Base-by-base conservation (phyloP, 1,139 yeast species). In the Geotrichum candidum region DNA sequence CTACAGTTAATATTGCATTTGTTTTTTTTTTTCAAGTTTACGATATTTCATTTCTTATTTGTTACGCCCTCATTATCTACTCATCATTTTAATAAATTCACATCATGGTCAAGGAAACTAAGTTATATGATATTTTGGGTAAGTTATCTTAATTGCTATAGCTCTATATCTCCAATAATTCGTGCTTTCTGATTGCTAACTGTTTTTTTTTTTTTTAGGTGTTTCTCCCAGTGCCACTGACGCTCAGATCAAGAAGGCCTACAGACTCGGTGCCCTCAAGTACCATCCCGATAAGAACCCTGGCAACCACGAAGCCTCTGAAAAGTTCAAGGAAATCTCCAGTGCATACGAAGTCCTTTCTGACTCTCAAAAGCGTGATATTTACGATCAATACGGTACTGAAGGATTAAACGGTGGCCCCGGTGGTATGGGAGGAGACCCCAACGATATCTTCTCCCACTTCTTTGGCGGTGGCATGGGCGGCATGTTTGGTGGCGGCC, bases 391-490 rank as follows among this genome's bases (percentile, higher is more conserved):
- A 68, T 90, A 85, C 73, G 99, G 99, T 75, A 88, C 87, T 74
- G 97, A 91, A 72, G 99, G 99, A 61, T 81, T 94, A 70, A 82
- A 78, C 63, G 86, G 82, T 65, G 95, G 91, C 65, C 86, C 83
- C 57, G 85, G 84, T 63, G 94, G 90, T 60, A 95, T 92, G 61
- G 84, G 80, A 77, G 86, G 86, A 77, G 79, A 78, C 65, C 90
- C 90, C 64, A 97, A 88, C 65, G 96, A 92, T 74, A 84, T 94
- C 74, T 94, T 92, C 76, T 85, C 95, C 2, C 97, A 90, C 76
- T 91, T 92, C 86, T 92, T 92, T 74, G 84, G 84, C 63, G 71
- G 71, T 52, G 75, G 74, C 59, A 78, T 83, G 80, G 68, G 79
- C 75, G 75, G 75, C 51, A 72, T 74, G 68, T 71, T 72, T 62